Base-by-base conservation (phyloP, 805 yeast genomes). In the Candida ipomoeae region DNA sequence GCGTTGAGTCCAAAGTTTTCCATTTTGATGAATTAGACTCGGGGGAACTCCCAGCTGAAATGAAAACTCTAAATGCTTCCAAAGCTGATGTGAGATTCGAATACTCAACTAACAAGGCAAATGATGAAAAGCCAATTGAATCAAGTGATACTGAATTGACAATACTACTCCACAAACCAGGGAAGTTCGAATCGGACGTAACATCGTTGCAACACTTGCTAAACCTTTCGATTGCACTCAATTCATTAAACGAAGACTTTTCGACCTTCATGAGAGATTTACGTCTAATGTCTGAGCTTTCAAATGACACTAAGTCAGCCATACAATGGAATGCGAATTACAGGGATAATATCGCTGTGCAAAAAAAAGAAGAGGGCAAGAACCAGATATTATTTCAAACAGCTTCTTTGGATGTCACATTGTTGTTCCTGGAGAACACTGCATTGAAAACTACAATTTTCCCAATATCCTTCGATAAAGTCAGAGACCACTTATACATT, bases 21-120 rank as follows among this genome's bases (percentile, higher is more conserved):
- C 44, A 47, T 13, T 70, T 68, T 50, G 59, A 56, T 21, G 51
- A 48, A 1, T 51, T 40, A 2, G 50, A 41, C n/a, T 15, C 14
- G 11, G 40, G 38, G 23, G 45, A 32, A 14, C 3, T 48, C 2
- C 7, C n/a, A 14, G 6, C 39, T 15, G 48, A 40, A 39, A 10
- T 20, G 2, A 21, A 39, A 6, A n/a, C 51, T 17, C 48, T 32
- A 7, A 36, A 8, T 8, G 5, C 51, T 11, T 39, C 44, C 1
- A 74, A 73, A 38, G 76, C 78, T 6, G 88, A 83, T 55, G 44
- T 83, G 2, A 60, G 84, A 33, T 79, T 83, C 60, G 87, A 83
- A 58, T 50, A 74, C 20, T 71, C 61, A 10, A n/a, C 31, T 20
- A 33, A n/a, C 2, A 42, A 42, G n/a, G n/a, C 43, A 40, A 40